Evolutionary conservation across 2,329 filamentous ascomycete genomes (phyloP).

Genomic region (Ramularia endophylla): DNA sequence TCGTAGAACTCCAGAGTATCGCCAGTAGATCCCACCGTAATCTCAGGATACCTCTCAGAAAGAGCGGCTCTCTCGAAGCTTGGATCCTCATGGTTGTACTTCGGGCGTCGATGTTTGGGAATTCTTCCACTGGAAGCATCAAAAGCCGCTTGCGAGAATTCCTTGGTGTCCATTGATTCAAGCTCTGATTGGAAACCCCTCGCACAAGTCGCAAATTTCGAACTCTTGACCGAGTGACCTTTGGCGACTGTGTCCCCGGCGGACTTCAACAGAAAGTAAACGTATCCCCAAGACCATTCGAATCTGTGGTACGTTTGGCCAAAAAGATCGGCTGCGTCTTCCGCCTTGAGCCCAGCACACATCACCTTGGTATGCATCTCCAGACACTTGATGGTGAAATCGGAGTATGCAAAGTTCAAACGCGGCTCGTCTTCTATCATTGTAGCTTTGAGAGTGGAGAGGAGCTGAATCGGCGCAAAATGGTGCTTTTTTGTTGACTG

Average conservation of each 20-base stretch:
- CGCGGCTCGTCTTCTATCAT: background rate
- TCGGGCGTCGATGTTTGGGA: background rate
- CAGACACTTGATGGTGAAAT: background rate
- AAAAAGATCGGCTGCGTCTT: background rate
- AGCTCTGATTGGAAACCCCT: too few relatives aligned
- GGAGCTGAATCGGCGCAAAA: slow-evolving; percentile 1
- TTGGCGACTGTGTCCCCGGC: background rate
- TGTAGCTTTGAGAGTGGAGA: background rate
- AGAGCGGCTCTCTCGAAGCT: background rate
- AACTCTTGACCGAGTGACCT: background rate
- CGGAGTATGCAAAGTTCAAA: slow-evolving; percentile 3
- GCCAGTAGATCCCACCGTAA: background rate
- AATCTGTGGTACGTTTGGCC: too few relatives aligned
- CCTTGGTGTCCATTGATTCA: background rate
- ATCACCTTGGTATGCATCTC: background rate
- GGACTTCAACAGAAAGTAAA: slow-evolving; percentile 2
- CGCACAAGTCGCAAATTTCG: background rate
- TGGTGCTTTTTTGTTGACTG: background rate
- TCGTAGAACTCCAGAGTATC: slow-evolving; percentile 1
- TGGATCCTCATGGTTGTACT: background rate
- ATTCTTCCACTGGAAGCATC: slow-evolving; percentile 1
- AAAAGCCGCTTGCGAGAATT: background rate
- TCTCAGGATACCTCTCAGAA: background rate
- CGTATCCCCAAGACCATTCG: too few relatives aligned
- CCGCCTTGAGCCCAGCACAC: too few relatives aligned